Evolutionary conservation across 371 early-diverging fungal species (phyloP).

Genomic region (Circinella umbellata): DNA sequence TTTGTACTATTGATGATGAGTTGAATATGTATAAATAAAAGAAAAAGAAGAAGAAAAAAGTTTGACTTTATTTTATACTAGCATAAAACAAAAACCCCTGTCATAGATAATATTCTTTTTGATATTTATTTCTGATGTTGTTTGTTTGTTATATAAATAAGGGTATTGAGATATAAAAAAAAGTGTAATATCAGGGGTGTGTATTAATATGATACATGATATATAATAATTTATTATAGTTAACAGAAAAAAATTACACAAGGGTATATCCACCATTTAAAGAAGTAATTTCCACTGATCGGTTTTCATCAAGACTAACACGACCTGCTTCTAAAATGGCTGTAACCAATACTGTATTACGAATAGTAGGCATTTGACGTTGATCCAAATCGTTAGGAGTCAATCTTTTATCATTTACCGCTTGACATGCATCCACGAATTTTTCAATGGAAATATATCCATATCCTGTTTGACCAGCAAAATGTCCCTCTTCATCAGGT

Average conservation of each 20-base stretch:
- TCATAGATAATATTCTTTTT: too few species aligned
- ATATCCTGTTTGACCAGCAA: slow-evolving; percentile 51
- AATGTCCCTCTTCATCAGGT: slow-evolving; percentile 50
- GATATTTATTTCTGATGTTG: too few species aligned
- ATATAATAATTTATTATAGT: neutral
- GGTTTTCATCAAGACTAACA: slow-evolving; percentile 38
- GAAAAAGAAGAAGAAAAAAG: neutral
- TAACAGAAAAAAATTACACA: slow-evolving; percentile 14
- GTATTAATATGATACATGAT: neutral
- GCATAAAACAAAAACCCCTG: too few species aligned
- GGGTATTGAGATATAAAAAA: too few species aligned
- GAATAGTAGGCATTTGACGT: slow-evolving; percentile 41
- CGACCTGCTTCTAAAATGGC: slow-evolving; percentile 58
- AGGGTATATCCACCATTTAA: slow-evolving; percentile 19
- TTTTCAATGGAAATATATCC: slow-evolving; percentile 49
- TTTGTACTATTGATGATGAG: neutral
- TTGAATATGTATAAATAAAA: neutral
- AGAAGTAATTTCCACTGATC: slow-evolving; percentile 26
- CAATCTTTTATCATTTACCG: slow-evolving; percentile 31
- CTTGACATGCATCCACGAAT: slow-evolving; percentile 39
- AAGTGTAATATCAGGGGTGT: neutral
- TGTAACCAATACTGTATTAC: slow-evolving; percentile 47
- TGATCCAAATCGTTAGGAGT: slow-evolving; percentile 29
- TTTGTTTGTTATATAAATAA: too few species aligned
- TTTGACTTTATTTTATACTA: too few species aligned